phyloP scores from a whole-genome alignment of 2,329 filamentous ascomycete genomes.

The Pseudopyricularia cyperi region DNA sequence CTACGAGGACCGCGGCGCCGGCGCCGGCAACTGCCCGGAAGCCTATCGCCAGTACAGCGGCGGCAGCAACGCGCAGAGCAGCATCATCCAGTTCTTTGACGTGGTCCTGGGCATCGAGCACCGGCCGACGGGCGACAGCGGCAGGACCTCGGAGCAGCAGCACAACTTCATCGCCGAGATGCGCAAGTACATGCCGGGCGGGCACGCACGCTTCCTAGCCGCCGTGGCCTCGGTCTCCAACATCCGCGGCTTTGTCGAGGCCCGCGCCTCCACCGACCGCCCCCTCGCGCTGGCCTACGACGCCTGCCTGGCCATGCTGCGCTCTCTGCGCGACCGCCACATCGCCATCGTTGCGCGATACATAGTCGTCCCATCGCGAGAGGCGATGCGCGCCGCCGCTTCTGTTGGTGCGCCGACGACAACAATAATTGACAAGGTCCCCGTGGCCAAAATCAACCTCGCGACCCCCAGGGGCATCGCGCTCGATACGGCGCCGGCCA shows the following conservation, averaged over 20 bases:
- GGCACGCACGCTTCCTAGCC: slow-evolving; percentile 77
- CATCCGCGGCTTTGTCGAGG: slow-evolving; percentile 70
- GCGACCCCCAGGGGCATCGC: slow-evolving; percentile 28
- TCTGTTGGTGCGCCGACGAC: neutral
- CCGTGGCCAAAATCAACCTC: slow-evolving; percentile 41
- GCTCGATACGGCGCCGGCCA: slow-evolving; percentile 12
- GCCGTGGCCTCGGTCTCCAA: slow-evolving; percentile 72
- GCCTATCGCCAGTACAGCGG: slow-evolving; percentile 77
- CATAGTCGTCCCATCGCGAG: slow-evolving; percentile 78
- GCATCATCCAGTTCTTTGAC: slow-evolving; percentile 94
- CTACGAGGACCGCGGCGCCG: slow-evolving; percentile 64
- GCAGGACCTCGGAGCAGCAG: slow-evolving; percentile 24
- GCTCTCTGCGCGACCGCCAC: slow-evolving; percentile 74
- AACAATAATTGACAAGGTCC: neutral
- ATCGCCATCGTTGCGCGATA: slow-evolving; percentile 94
- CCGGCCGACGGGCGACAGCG: slow-evolving; percentile 69
- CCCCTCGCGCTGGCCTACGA: slow-evolving; percentile 74
- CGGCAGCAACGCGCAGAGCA: slow-evolving; percentile 94
- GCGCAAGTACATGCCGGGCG: slow-evolving; percentile 92
- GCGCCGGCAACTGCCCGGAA: slow-evolving; percentile 33
- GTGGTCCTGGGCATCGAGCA: slow-evolving; percentile 82
- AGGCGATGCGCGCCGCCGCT: slow-evolving; percentile 44
- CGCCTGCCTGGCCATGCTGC: slow-evolving; percentile 63
- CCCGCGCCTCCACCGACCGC: slow-evolving; percentile 40
- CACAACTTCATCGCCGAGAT: slow-evolving; percentile 96